A percentile compares a stretch with the other conserved stretches of the same genome.
Conservation (phyloP, 768 basidiomycete species). For the Saitozyma sp. region DNA sequence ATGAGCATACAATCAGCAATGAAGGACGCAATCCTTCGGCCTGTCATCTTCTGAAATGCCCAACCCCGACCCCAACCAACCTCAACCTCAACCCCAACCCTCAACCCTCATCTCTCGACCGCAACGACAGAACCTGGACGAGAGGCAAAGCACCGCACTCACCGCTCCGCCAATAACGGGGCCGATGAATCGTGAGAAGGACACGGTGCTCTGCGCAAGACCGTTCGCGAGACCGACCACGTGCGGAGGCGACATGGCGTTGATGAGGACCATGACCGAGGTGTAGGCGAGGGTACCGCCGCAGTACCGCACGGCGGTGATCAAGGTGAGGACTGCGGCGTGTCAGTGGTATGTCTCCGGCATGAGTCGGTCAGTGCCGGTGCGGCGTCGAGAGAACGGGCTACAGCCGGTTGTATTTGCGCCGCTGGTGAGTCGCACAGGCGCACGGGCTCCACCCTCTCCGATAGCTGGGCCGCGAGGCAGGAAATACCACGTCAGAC, state of each 20-base stretch:
- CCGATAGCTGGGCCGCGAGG: too few species aligned
- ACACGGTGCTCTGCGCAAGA: conserved; percentile 91
- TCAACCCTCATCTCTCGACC: not conserved
- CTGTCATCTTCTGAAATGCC: not conserved
- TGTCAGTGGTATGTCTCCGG: conserved; percentile 1
- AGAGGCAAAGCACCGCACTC: conserved; percentile 11
- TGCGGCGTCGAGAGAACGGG: too few species aligned
- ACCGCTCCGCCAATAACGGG: conserved; percentile 56
- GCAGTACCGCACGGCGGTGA: conserved; percentile 80
- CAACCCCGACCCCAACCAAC: too few species aligned
- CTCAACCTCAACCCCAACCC: too few species aligned
- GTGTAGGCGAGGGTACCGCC: conserved; percentile 89
- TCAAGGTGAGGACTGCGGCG: conserved; percentile 59
- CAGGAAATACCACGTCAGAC: not conserved
- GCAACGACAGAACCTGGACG: not conserved
- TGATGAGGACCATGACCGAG: conserved; percentile 76
- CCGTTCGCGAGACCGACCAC: conserved; percentile 92
- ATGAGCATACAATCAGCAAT: not conserved
- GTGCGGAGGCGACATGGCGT: conserved; percentile 74
- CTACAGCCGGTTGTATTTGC: too few species aligned
- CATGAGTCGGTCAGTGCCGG: too few species aligned
- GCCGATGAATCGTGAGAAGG: conserved; percentile 85
- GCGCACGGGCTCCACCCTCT: too few species aligned
- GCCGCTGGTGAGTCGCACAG: too few species aligned
- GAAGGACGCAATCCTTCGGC: not conserved